Evolutionary conservation across 805 yeast species (phyloP).

Genomic region (Saccharomyces paradoxus): DNA sequence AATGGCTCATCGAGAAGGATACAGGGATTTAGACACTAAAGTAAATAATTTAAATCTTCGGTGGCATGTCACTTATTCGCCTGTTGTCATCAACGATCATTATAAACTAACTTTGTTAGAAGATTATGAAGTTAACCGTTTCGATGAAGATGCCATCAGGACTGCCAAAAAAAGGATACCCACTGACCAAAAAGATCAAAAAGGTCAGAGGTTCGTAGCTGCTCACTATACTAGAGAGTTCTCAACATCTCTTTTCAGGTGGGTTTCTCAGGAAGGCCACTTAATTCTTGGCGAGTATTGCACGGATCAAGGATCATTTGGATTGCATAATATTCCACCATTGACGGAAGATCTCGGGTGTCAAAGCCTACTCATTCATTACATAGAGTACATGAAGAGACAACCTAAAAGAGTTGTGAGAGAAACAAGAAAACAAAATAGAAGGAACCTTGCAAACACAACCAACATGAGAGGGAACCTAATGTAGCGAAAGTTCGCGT

Average conservation of each 20-base stretch:
- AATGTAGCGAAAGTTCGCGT: neutral
- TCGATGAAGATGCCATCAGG: neutral
- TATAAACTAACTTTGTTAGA: conserved; percentile 8
- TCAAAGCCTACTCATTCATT: conserved; percentile 10
- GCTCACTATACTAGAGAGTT: conserved; percentile 10
- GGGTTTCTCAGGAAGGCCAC: conserved; percentile 7
- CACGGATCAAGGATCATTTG: conserved; percentile 5
- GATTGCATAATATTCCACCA: conserved; percentile 9
- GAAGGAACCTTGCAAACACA: neutral
- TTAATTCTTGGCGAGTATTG: conserved; percentile 9
- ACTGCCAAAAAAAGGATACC: neutral
- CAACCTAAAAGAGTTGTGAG: neutral
- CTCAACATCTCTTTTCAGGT: conserved; percentile 5
- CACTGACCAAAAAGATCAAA: neutral
- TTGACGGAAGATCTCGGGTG: conserved; percentile 10
- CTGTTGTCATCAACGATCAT: conserved; percentile 3
- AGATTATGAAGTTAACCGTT: conserved; percentile 1
- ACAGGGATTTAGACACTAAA: conserved; percentile 8
- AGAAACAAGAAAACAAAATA: neutral
- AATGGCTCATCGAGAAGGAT: conserved; percentile 4
- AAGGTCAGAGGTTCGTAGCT: neutral
- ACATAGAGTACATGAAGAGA: conserved; percentile 3
- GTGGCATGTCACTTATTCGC: conserved; percentile 10
- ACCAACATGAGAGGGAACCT: neutral
- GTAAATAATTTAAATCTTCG: conserved; percentile 5